A percentile compares a stretch with the other conserved stretches of the same genome.
These are phyloP conservation scores for Alternaria sp. DNA, from an alignment of 2,329 filamentous ascomycete genomes.

Conservation along the genomic window DNA sequence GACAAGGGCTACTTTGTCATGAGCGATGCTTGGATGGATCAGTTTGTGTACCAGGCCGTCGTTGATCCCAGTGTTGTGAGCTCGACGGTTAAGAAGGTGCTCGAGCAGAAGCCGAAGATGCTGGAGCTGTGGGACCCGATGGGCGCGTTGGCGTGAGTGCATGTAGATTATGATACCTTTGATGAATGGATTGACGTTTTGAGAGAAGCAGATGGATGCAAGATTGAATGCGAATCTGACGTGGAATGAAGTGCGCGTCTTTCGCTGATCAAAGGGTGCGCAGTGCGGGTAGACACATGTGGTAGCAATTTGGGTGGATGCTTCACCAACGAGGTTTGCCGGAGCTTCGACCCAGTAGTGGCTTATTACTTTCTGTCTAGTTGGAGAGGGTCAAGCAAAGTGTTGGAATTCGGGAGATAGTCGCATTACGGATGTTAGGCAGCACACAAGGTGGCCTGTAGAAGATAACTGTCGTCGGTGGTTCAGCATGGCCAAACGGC, in stretches of 20 bases:
- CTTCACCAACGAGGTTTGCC: neutral
- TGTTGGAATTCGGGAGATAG: too few species aligned
- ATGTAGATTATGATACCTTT: neutral
- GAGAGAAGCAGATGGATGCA: neutral
- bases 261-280: neutral
- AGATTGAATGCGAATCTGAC: neutral
- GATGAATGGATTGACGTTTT: neutral
- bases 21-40: constrained; percentile 70
- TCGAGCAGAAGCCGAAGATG: constrained; percentile 72
- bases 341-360: too few species aligned
- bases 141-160: constrained; percentile 67
- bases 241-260: neutral
- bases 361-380: too few species aligned
- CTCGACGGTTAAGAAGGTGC: constrained; percentile 71
- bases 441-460: too few species aligned
- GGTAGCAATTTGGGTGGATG: neutral
- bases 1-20: constrained; percentile 88
- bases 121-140: constrained; percentile 76
- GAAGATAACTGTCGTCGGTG: neutral
- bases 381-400: too few species aligned
- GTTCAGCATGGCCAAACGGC: neutral
- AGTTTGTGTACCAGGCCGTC: constrained; percentile 85
- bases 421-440: too few species aligned
- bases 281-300: neutral
- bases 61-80: constrained; percentile 69